Percentiles rank a stretch among this genome's conserved stretches.
These are phyloP conservation scores for Myxozyma mucilagina DNA, from an alignment of 805 yeast genomes.

Conservation along the genomic window DNA sequence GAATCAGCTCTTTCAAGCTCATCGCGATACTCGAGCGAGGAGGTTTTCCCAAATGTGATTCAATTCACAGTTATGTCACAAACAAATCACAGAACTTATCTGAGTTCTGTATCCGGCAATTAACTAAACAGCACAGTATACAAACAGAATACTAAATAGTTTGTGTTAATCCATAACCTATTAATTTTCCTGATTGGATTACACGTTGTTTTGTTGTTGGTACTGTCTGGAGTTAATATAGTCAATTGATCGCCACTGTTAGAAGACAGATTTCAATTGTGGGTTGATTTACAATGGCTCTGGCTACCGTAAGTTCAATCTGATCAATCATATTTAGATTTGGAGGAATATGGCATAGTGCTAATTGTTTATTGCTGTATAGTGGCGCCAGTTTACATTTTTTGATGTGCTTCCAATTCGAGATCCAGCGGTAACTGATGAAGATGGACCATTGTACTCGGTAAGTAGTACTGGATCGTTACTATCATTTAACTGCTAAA, in stretches of 20 bases:
- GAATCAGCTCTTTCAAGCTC: neutral
- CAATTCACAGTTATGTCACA: neutral
- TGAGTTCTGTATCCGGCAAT: slow-evolving; percentile 2
- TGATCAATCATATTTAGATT: too few relatives aligned
- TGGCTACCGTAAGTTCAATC: slow-evolving; percentile 8
- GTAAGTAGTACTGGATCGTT: slow-evolving; percentile 19
- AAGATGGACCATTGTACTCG: slow-evolving; percentile 68
- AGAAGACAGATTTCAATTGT: neutral
- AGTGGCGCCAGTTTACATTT: slow-evolving; percentile 84
- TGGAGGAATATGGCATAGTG: neutral
- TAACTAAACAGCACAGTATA: neutral
- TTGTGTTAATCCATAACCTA: too few relatives aligned
- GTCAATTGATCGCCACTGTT: neutral
- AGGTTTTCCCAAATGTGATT: slow-evolving; percentile 11
- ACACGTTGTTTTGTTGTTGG: too few relatives aligned
- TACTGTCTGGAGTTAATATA: too few relatives aligned
- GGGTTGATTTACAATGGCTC: slow-evolving; percentile 4
- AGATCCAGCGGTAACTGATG: slow-evolving; percentile 68
- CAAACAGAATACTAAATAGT: neutral
- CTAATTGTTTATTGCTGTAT: neutral
- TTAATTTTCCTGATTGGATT: too few relatives aligned
- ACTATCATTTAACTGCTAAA: too few relatives aligned
- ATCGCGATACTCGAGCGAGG: slow-evolving; percentile 12
- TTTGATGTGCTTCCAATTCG: slow-evolving; percentile 79
- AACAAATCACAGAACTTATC: slow-evolving; percentile 8